Conservation (phyloP, 306 rosid species). For the Trifolium fragiferum region DNA sequence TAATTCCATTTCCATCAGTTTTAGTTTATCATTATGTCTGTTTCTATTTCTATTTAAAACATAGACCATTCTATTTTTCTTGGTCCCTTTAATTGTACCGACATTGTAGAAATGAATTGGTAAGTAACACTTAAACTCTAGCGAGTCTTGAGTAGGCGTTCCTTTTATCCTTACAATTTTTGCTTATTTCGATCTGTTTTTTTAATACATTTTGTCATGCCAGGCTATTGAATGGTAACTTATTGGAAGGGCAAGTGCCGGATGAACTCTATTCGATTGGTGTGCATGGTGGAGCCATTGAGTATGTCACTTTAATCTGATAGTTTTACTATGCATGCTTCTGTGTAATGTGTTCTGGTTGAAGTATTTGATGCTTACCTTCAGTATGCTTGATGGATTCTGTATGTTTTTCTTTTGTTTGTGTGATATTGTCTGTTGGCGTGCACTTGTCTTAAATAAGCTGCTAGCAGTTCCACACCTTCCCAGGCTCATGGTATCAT, state of each 20-base stretch:
- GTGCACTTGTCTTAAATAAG: slow-evolving; percentile 28
- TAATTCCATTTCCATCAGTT: background rate
- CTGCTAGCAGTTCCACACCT: slow-evolving; percentile 21
- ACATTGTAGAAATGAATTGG: background rate
- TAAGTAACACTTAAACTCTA: slow-evolving; percentile 7
- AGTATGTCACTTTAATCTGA: slow-evolving; percentile 59
- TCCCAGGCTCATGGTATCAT: background rate
- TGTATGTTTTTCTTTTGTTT: slow-evolving; percentile 17
- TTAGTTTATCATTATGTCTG: background rate
- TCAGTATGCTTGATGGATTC: background rate
- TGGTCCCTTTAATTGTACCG: background rate
- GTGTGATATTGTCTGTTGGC: background rate
- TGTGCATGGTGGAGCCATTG: slow-evolving; percentile 96
- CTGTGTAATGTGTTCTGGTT: slow-evolving; percentile 12
- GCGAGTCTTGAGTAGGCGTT: slow-evolving; percentile 3
- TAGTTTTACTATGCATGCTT: slow-evolving; percentile 18
- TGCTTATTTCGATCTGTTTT: slow-evolving; percentile 25
- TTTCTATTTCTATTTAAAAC: background rate
- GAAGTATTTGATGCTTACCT: slow-evolving; percentile 15
- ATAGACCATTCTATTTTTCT: slow-evolving; percentile 6
- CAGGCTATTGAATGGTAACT: slow-evolving; percentile 86
- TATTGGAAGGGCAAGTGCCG: slow-evolving; percentile 84
- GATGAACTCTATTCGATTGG: slow-evolving; percentile 84
- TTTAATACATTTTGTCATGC: slow-evolving; percentile 38
- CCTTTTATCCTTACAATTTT: background rate